Percentiles rank a stretch among this genome's conserved stretches.
These are phyloP conservation scores for Clavispora phyllophila DNA, from an alignment of 805 yeast species.

Conservation along the genomic window DNA sequence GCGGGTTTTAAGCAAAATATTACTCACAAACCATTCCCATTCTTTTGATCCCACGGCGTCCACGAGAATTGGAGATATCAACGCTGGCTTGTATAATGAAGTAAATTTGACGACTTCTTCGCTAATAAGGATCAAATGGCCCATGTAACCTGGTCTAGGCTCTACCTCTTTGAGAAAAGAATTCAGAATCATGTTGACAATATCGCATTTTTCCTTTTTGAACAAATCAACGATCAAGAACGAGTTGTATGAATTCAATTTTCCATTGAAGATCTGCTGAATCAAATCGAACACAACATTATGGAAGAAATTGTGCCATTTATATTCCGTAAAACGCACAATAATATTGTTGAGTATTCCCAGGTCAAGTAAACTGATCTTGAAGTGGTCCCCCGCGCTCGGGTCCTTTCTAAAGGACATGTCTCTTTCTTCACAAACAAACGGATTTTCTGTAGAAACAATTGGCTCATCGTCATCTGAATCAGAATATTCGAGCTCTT, in stretches of 20 bases:
- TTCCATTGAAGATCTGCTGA: constrained; percentile 93
- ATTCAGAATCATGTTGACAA: constrained; percentile 38
- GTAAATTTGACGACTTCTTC: constrained; percentile 93
- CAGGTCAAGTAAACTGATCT: constrained; percentile 75
- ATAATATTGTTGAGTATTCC: constrained; percentile 64
- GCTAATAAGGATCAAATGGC: constrained; percentile 89
- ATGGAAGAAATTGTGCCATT: constrained; percentile 97
- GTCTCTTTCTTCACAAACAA: constrained; percentile 35
- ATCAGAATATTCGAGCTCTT: constrained; percentile 25
- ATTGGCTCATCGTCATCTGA: constrained; percentile 43
- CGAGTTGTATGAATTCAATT: constrained; percentile 78
- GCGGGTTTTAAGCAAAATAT: constrained; percentile 45
- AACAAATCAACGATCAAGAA: constrained; percentile 32
- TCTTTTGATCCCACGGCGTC: constrained; percentile 45
- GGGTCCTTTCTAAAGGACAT: constrained; percentile 44
- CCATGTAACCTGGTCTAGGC: constrained; percentile 88
- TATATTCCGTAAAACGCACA: constrained; percentile 71
- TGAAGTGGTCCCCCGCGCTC: constrained; percentile 82
- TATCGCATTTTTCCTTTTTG: constrained; percentile 18
- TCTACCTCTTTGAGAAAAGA: constrained; percentile 45
- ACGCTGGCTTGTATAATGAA: constrained; percentile 54
- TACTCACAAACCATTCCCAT: constrained; percentile 50
- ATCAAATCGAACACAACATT: constrained; percentile 95
- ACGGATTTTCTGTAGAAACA: constrained; percentile 40
- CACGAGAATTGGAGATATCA: constrained; percentile 52